A percentile compares a stretch with the other conserved stretches of the same genome.
phyloP scores from a whole-genome alignment of 2,329 filamentous ascomycete genomes.

The Penicillium sp. region DNA sequence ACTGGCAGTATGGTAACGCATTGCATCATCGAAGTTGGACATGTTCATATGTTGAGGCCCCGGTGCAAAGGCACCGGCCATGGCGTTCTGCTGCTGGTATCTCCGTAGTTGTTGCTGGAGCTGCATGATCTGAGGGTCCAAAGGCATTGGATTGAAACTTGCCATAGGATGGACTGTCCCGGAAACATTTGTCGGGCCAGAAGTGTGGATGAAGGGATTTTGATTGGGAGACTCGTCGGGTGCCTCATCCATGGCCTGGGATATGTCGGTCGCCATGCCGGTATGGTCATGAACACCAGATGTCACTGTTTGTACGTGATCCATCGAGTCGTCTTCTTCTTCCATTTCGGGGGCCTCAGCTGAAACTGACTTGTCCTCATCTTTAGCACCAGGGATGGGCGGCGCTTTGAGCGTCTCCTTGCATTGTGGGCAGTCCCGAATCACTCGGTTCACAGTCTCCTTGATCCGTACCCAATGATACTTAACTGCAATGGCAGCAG shows the following conservation, averaged over 20 bases:
- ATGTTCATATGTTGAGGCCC: constrained; percentile 37
- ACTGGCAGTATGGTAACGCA: constrained; percentile 41
- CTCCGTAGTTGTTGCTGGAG: constrained; percentile 50
- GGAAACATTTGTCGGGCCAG: constrained; percentile 38
- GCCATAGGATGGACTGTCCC: constrained; percentile 44
- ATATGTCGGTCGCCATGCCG: constrained; percentile 10
- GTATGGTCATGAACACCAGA: not conserved
- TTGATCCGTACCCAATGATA: constrained; percentile 99
- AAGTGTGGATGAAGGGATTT: constrained; percentile 38
- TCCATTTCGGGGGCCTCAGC: constrained; percentile 21
- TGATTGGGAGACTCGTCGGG: constrained; percentile 31
- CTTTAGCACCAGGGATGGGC: constrained; percentile 35
- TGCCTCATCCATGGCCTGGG: constrained; percentile 32
- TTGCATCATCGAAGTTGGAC: constrained; percentile 43
- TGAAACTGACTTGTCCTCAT: constrained; percentile 30
- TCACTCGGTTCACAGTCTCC: constrained; percentile 92
- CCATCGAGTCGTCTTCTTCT: constrained; percentile 24
- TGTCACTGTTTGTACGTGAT: constrained; percentile 19
- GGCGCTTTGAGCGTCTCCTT: constrained; percentile 73
- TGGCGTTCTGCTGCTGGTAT: constrained; percentile 45
- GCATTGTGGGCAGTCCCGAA: constrained; percentile 87
- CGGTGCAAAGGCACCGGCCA: constrained; percentile 41
- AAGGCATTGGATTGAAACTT: constrained; percentile 56
- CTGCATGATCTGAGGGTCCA: constrained; percentile 65
- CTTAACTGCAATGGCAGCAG: constrained; percentile 86